Base-by-base conservation (phyloP, 2,329 filamentous ascomycete species). In the Colletotrichum australisinense region DNA sequence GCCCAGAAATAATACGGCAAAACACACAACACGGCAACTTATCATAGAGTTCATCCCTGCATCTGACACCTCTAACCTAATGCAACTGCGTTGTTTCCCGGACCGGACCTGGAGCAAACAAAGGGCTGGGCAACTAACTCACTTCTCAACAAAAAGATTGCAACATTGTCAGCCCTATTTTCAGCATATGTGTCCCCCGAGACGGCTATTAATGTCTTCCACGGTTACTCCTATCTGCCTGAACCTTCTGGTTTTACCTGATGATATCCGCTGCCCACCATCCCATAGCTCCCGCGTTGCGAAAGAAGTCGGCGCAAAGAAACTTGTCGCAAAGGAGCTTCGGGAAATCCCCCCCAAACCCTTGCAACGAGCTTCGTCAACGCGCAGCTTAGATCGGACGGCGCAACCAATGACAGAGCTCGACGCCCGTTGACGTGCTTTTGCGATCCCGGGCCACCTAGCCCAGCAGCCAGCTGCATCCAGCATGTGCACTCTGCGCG, bases 391-490 rank as follows among this genome's bases (percentile, higher is more conserved):
- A 68, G 64, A 68, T 68, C 69, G 57, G 69, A 68, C 57, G 38
- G 49, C 28, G 46, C 57, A 57, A 5, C 69, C 69, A 72, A 72
- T 63, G 6, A 35, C 35, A 22, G 24, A 11, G 12, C 8, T 55
- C 5, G 14, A 28, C n/a, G 5, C n/a, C 8, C 49, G 49, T 70
- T 65, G 67, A 70, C 62, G 67, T 66, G 67, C 66, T 67, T 42
- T 42, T 42, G 38, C 26, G 28, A 57, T 22, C 68, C 68, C 19
- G 63, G 63, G 19, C 16, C 32, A 35, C 32, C 32, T 8, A 19
- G 49, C n/a, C n/a, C 59, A 49, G 59, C 16, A 28, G 8, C 26
- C 5, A 11, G 52, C 55, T 56, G 16, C 49, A 12, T 69, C 53
- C 26, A 22, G 35, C 30, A 52, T 32, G 38, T 32, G 46, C 66